Percentiles rank a stretch among this genome's conserved stretches.
phyloP scores from a whole-genome alignment of 768 basidiomycete genomes.

The Sistotremastrum niveocremeum region DNA sequence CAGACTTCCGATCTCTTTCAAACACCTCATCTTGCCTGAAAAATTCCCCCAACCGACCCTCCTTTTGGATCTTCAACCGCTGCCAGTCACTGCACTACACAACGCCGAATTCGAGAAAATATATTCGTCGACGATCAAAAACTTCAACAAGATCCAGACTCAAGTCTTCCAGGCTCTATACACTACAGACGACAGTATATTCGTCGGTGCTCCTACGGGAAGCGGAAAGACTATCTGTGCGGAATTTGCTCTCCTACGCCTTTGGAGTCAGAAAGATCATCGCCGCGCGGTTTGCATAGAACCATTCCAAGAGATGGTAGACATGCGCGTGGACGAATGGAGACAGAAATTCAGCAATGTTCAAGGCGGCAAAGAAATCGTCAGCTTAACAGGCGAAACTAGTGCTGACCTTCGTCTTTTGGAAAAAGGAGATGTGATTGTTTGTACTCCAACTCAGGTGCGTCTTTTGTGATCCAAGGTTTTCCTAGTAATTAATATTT shows the following conservation, averaged over 20 bases:
- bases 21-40: constrained; percentile 92
- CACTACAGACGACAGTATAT: constrained; percentile 91
- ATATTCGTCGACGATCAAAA: constrained; percentile 65
- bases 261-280: constrained; percentile 83
- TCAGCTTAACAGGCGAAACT: constrained; percentile 87
- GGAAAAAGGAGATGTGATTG: constrained; percentile 83
- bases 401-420: constrained; percentile 81
- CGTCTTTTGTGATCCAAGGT: constrained; percentile 13
- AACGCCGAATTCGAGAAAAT: constrained; percentile 86
- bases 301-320: constrained; percentile 97
- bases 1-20: constrained; percentile 90
- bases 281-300: constrained; percentile 87
- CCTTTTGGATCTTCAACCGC: constrained; percentile 81
- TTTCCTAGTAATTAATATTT: constrained; percentile 1
- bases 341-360: constrained; percentile 63
- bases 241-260: constrained; percentile 86
- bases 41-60: constrained; percentile 91
- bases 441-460: constrained; percentile 87
- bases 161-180: constrained; percentile 98
- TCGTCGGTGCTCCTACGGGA: constrained; percentile 93
- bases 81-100: constrained; percentile 83
- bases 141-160: constrained; percentile 98
- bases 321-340: constrained; percentile 84
- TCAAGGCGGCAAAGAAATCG: constrained; percentile 88
- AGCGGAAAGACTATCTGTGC: constrained; percentile 97